Base-by-base conservation (phyloP, 2,329 filamentous ascomycete species). In the Fusarium sp. region DNA sequence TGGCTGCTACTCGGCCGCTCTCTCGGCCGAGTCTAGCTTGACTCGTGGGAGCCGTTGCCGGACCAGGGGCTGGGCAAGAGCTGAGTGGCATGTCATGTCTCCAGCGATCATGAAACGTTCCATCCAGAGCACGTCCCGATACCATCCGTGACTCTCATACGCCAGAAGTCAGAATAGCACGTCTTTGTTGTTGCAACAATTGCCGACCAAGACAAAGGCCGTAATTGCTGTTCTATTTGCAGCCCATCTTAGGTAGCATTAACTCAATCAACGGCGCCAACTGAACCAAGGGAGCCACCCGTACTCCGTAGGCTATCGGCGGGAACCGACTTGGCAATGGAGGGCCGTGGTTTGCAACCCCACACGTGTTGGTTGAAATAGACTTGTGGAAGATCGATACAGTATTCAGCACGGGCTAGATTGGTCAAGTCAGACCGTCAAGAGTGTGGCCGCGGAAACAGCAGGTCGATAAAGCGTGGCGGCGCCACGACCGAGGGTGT, bases 401-500 rank as follows among this genome's bases (percentile, higher is more conserved):
- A 52, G 44, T 15, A 19, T 19, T 19, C 36, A 24, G 39, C 19
- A 19, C 19, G 19, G 19, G 19, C 19, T 19, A 19, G 26, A 49
- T 26, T 25, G 25, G 40, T 56, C 29, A 24, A 46, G 31, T 50
- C 35, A 62, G 43, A 53, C 61, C 53, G 45, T 61, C 49, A 44
- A 25, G 53, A 19, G 48, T 49, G 47, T 62, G 54, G 61, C 57
- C 58, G 61, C 66, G 61, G 52, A 61, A 57, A 61, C 42, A 64
- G 45, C 62, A 58, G 58, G 63, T 53, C 53, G 26, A 57, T 45
- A 49, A 49, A 59, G 46, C 48, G 64, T 70, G 68, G 68, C 68
- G 66, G 38, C 68, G 68, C 68, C 68, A 70, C 68, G 62, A 40
- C 68, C 66, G 64, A 64, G 62, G 56, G 19, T 49, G 50, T 57